Conservation (phyloP, 1,284 basidiomycete species). For the Megacollybia platyphylla region DNA sequence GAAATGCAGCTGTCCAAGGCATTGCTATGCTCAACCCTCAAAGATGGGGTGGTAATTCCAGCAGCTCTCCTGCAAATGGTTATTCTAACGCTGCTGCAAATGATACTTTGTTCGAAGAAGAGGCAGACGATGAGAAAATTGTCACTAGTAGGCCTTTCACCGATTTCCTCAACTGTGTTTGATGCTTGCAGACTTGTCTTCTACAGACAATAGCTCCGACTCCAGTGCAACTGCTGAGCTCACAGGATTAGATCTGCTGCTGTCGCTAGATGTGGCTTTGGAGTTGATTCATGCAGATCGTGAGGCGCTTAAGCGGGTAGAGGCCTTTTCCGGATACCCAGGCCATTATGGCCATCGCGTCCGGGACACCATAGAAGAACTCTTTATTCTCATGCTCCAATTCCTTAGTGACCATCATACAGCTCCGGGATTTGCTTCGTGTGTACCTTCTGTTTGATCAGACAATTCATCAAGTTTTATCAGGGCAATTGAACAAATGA, state of each 20-base stretch:
- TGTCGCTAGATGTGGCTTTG: slow-evolving; percentile 85
- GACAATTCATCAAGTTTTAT: background rate
- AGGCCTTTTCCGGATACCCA: slow-evolving; percentile 82
- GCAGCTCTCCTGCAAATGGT: slow-evolving; percentile 11
- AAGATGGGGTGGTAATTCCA: slow-evolving; percentile 45
- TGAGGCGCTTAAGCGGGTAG: slow-evolving; percentile 83
- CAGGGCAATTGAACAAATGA: slow-evolving; percentile 80
- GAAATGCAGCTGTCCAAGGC: slow-evolving; percentile 72
- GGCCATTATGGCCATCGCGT: slow-evolving; percentile 75
- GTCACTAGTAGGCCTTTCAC: slow-evolving; percentile 2
- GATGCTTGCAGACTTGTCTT: background rate
- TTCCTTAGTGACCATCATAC: slow-evolving; percentile 75
- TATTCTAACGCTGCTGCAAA: slow-evolving; percentile 29
- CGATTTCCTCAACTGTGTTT: background rate
- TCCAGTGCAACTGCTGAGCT: background rate
- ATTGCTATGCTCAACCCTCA: slow-evolving; percentile 81
- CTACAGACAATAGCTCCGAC: too few relatives aligned
- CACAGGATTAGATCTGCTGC: slow-evolving; percentile 34
- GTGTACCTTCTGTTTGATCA: slow-evolving; percentile 14
- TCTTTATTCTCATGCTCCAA: slow-evolving; percentile 78
- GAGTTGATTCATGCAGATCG: slow-evolving; percentile 89
- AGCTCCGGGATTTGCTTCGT: slow-evolving; percentile 75
- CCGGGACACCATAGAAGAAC: slow-evolving; percentile 82
- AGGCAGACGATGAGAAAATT: slow-evolving; percentile 41
- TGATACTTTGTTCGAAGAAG: slow-evolving; percentile 45